phyloP scores from a whole-genome alignment of 768 basidiomycete genomes.

The Chalciporus sphaerocephalus region DNA sequence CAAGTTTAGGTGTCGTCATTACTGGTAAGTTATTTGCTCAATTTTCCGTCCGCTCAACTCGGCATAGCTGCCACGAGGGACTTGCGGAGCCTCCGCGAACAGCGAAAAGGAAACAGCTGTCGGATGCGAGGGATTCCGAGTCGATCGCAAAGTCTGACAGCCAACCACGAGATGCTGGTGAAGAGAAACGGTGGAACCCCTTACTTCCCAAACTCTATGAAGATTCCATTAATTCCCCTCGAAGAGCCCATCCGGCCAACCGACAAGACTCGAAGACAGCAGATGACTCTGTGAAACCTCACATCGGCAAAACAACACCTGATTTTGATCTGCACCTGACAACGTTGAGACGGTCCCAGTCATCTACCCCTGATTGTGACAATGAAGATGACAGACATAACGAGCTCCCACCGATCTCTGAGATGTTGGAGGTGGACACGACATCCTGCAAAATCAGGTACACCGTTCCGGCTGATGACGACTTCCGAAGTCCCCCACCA shows the following conservation, averaged over 20 bases:
- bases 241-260: conserved; percentile 34
- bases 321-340: conserved; percentile 52
- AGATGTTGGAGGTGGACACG: conserved; percentile 32
- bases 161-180: background rate
- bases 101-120: conserved; percentile 29
- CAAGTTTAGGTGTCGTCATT: conserved; percentile 68
- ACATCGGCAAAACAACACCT: conserved; percentile 27
- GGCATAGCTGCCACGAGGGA: conserved; percentile 70
- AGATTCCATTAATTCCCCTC: conserved; percentile 36
- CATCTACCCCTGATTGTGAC: conserved; percentile 12
- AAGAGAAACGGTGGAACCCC: conserved; percentile 16
- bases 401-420: conserved; percentile 32
- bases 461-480: conserved; percentile 37
- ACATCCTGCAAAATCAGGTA: conserved; percentile 35
- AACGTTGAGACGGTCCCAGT: conserved; percentile 21
- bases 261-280: conserved; percentile 47
- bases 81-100: conserved; percentile 46
- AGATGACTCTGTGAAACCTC: conserved; percentile 3
- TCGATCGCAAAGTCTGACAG: conserved; percentile 2
- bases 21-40: conserved; percentile 45
- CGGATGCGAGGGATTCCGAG: conserved; percentile 20
- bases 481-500: conserved; percentile 4
- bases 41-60: conserved; percentile 7
- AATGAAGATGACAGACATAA: conserved; percentile 32
- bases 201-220: conserved; percentile 40